phyloP scores from a whole-genome alignment of 192 early-diverging fungal genomes.

The Backusella luteola region DNA sequence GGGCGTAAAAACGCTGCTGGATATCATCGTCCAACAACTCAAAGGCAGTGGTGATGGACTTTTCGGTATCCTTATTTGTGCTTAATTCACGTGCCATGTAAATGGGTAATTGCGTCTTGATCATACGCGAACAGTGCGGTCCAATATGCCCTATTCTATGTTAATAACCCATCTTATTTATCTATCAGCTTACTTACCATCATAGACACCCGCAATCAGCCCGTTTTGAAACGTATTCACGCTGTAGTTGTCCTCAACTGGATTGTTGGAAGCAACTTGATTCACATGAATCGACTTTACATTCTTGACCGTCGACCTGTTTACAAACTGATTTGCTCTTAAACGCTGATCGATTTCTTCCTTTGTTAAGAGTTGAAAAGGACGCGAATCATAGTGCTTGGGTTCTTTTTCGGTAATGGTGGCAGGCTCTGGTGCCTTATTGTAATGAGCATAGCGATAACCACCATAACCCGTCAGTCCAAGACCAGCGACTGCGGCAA shows the following conservation, averaged over 20 bases:
- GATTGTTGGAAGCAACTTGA: slow-evolving; percentile 51
- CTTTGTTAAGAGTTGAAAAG: slow-evolving; percentile 17
- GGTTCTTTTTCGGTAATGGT: background rate
- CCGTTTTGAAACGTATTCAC: slow-evolving; percentile 35
- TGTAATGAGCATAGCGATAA: background rate
- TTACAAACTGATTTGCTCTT: slow-evolving; percentile 18
- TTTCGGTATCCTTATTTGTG: slow-evolving; percentile 29
- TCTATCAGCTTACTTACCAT: slow-evolving; percentile 33
- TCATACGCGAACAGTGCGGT: slow-evolving; percentile 44
- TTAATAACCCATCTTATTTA: background rate
- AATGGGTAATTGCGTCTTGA: slow-evolving; percentile 45
- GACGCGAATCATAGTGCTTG: slow-evolving; percentile 14
- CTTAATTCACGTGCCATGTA: slow-evolving; percentile 44
- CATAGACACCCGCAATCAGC: slow-evolving; percentile 53
- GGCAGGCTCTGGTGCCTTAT: background rate
- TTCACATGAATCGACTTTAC: slow-evolving; percentile 46
- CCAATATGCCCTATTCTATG: slow-evolving; percentile 43
- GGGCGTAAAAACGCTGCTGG: slow-evolving; percentile 29
- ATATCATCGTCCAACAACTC: slow-evolving; percentile 48
- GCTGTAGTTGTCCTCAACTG: slow-evolving; percentile 50
- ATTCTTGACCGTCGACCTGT: slow-evolving; percentile 21
- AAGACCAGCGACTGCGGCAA: slow-evolving; percentile 13
- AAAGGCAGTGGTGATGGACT: slow-evolving; percentile 44
- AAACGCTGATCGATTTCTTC: slow-evolving; percentile 22
- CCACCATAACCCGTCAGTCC: slow-evolving; percentile 9